Base-by-base conservation (phyloP, 306 rosid genomes). In the Pyrus bretschneideri region DNA sequence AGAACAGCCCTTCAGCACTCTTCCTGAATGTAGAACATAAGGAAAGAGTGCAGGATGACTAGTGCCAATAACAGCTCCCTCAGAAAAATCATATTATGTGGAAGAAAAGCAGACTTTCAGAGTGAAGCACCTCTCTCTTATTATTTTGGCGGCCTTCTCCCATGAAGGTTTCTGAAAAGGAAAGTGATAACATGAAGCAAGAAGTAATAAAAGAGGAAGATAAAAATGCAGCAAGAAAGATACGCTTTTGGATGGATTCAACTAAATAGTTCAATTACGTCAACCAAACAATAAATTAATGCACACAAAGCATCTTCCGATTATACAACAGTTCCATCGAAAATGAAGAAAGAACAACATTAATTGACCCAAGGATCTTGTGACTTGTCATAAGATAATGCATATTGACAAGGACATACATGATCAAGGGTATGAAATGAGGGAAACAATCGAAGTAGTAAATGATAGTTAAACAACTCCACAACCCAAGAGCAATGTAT, bases 141-240 rank as follows among this genome's bases (percentile, higher is more conserved):
- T 88, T 73, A 79, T 79, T 81, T 85, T 90, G 77, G 97, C 93
- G 4, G 96, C 85, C 87, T 89, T 95, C 85, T 95, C 99, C 99
- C 99, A 95, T 68, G 99, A 88, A 71, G 97, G 97, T 92, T 90
- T 95, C 99, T 95, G 92, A 71, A 79, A 71, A 60, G 81, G 68
- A 80, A 76, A 62, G 66, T 78, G 75, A 80, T 70, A 73, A 76
- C 45, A 72, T 27, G 23, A 81, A 51, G 65, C 55, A 80, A 40
- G 76, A 72, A 73, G 62, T 10, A 42, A 12, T 22, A 40, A 14
- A 72, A 15, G 67, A 10, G 45, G 17, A 57, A 58, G 30, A 59
- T 42, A 10, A 11, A 40, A 42, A 40, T 5, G 4, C 13, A 31
- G 58, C 58, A 84, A 69, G 65, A 80, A 76, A 4, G 55, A 79